These are phyloP conservation scores for Phytophthora pseudosyringae DNA, from an alignment of 352 stramenopile species.

Conservation along the genomic window DNA sequence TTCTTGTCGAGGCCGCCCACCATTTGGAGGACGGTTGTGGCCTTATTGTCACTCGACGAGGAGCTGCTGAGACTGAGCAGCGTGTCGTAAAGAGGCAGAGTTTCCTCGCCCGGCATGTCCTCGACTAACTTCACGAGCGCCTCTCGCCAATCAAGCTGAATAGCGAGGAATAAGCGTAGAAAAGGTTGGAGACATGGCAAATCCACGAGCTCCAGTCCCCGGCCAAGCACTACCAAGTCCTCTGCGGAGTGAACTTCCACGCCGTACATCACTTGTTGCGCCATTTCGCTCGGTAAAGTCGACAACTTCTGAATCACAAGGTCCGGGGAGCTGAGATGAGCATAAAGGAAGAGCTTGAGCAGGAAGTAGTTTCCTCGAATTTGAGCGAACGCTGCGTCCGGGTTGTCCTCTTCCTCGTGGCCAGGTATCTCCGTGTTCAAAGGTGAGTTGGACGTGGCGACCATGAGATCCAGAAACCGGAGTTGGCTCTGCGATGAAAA, in stretches of 20 bases:
- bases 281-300: slow-evolving; percentile 30
- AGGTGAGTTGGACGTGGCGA: slow-evolving; percentile 23
- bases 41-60: slow-evolving; percentile 8
- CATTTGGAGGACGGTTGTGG: slow-evolving; percentile 51
- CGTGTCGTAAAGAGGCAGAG: slow-evolving; percentile 48
- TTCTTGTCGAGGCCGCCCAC: slow-evolving; percentile 37
- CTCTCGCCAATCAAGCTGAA: slow-evolving; percentile 34
- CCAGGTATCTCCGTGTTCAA: not conserved
- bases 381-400: slow-evolving; percentile 13
- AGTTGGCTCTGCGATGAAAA: slow-evolving; percentile 47
- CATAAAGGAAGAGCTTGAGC: slow-evolving; percentile 59
- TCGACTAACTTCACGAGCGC: slow-evolving; percentile 51
- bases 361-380: slow-evolving; percentile 28
- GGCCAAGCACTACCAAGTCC: slow-evolving; percentile 45
- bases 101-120: slow-evolving; percentile 47
- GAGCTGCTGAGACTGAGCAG: slow-evolving; percentile 33
- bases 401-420: slow-evolving; percentile 15
- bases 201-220: slow-evolving; percentile 48
- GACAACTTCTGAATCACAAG: slow-evolving; percentile 56
- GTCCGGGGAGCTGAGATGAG: slow-evolving; percentile 42
- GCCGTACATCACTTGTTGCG: slow-evolving; percentile 32
- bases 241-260: slow-evolving; percentile 37
- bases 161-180: slow-evolving; percentile 42
- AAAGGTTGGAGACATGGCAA: slow-evolving; percentile 38
- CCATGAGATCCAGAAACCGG: slow-evolving; percentile 43